Percentiles rank a stretch among this genome's conserved stretches.
Conservation (phyloP, 2,329 filamentous ascomycete species). For the Sarocladiaceae sp. region DNA sequence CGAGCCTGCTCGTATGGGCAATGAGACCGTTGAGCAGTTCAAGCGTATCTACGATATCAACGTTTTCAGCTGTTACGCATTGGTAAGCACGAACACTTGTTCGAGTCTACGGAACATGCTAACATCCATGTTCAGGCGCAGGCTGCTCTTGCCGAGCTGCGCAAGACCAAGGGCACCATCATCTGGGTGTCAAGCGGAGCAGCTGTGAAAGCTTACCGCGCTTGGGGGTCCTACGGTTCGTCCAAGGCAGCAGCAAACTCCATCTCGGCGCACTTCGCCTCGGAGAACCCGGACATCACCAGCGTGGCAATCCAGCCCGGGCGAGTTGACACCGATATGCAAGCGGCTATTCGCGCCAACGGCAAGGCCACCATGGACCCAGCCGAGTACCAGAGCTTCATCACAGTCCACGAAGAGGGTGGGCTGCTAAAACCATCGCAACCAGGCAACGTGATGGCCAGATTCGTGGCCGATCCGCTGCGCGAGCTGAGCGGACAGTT, state of each 20-base stretch:
- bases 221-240: constrained; percentile 77
- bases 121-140: constrained; percentile 47
- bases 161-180: constrained; percentile 62
- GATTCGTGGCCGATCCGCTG: constrained; percentile 59
- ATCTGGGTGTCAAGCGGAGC: constrained; percentile 79
- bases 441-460: constrained; percentile 80
- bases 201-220: constrained; percentile 55
- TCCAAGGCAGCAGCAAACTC: constrained; percentile 82
- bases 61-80: constrained; percentile 72
- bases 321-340: constrained; percentile 85
- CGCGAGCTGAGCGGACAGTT: constrained; percentile 70
- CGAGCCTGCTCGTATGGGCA: constrained; percentile 65
- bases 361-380: constrained; percentile 44
- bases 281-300: constrained; percentile 71
- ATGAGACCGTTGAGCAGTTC: constrained; percentile 69
- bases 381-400: constrained; percentile 60
- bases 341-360: constrained; percentile 66
- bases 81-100: constrained; percentile 48
- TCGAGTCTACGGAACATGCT: neutral
- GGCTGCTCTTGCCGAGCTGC: constrained; percentile 62
- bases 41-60: constrained; percentile 73
- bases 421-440: constrained; percentile 73
- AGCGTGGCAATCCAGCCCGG: constrained; percentile 71
- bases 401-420: constrained; percentile 61
- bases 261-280: constrained; percentile 62